Evolutionary conservation across 495 filamentous ascomycete species (phyloP).

Genomic region (Copromyces sp.): DNA sequence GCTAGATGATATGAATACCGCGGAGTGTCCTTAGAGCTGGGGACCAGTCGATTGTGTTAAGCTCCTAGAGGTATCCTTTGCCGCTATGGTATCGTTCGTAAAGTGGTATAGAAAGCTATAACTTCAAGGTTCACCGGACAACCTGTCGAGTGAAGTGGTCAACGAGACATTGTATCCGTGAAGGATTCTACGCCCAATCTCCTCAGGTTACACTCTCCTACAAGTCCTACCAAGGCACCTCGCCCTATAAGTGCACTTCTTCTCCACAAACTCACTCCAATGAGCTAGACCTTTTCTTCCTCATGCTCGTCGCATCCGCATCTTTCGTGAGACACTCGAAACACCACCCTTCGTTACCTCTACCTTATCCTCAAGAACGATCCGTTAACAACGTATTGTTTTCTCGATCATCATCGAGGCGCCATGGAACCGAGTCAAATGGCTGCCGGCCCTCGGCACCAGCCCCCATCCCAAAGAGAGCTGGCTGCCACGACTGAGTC

Average conservation of each 20-base stretch:
- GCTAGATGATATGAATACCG: too few relatives aligned
- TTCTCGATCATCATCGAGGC: background rate
- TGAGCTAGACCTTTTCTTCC: background rate
- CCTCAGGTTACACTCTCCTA: background rate
- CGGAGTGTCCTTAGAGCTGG: too few relatives aligned
- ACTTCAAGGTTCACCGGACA: background rate
- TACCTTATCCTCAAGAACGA: background rate
- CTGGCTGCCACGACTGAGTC: too few relatives aligned
- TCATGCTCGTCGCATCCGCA: background rate
- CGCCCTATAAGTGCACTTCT: background rate
- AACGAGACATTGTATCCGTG: background rate
- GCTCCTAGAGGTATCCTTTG: too few relatives aligned
- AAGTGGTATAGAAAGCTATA: background rate
- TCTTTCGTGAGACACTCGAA: background rate
- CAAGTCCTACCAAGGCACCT: background rate
- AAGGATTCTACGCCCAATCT: background rate
- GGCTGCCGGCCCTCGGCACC: too few relatives aligned
- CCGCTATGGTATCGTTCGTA: too few relatives aligned
- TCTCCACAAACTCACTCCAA: background rate
- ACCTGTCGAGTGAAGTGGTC: background rate
- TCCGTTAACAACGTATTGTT: background rate
- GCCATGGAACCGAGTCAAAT: background rate
- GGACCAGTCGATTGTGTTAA: too few relatives aligned
- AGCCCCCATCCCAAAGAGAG: too few relatives aligned
- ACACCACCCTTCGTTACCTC: background rate